These are phyloP conservation scores for Phaeotremella fagi DNA, from an alignment of 768 basidiomycete genomes.

Conservation along the genomic window DNA sequence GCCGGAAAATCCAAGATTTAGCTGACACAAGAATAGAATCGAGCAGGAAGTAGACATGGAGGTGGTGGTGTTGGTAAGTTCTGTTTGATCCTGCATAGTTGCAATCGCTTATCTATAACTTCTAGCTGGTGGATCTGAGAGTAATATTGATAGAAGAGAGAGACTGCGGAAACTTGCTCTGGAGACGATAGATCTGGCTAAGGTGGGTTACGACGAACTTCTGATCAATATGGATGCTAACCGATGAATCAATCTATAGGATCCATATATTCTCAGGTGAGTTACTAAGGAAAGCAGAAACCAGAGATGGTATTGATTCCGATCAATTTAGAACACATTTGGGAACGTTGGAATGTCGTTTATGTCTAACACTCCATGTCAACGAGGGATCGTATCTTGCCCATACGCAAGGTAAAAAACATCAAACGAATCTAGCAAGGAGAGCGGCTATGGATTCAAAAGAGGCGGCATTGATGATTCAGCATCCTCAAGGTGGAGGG, in stretches of 20 bases:
- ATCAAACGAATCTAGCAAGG: slow-evolving; percentile 95
- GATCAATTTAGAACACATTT: slow-evolving; percentile 64
- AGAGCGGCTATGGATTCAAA: slow-evolving; percentile 97
- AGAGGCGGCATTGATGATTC: slow-evolving; percentile 83
- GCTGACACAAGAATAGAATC: slow-evolving; percentile 37
- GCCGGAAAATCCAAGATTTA: neutral
- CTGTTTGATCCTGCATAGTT: neutral
- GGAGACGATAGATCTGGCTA: slow-evolving; percentile 96
- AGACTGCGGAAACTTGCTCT: slow-evolving; percentile 89
- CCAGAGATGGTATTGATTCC: too few species aligned
- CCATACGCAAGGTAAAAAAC: slow-evolving; percentile 98
- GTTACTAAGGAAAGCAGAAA: too few species aligned
- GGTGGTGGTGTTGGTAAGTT: slow-evolving; percentile 46
- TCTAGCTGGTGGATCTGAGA: slow-evolving; percentile 80
- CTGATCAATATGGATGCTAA: too few species aligned
- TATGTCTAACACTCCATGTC: slow-evolving; percentile 96
- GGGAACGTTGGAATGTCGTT: slow-evolving; percentile 94
- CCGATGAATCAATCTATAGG: too few species aligned
- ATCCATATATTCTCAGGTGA: slow-evolving; percentile 88
- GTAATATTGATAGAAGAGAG: slow-evolving; percentile 91
- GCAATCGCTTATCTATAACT: neutral
- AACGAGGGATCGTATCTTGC: slow-evolving; percentile 99
- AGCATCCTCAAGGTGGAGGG: slow-evolving; percentile 48
- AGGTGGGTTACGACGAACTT: slow-evolving; percentile 55
- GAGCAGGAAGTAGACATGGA: slow-evolving; percentile 48